Evolutionary conservation across 2,329 filamentous ascomycete species (phyloP).

Genomic region (Colletotrichum lupini): DNA sequence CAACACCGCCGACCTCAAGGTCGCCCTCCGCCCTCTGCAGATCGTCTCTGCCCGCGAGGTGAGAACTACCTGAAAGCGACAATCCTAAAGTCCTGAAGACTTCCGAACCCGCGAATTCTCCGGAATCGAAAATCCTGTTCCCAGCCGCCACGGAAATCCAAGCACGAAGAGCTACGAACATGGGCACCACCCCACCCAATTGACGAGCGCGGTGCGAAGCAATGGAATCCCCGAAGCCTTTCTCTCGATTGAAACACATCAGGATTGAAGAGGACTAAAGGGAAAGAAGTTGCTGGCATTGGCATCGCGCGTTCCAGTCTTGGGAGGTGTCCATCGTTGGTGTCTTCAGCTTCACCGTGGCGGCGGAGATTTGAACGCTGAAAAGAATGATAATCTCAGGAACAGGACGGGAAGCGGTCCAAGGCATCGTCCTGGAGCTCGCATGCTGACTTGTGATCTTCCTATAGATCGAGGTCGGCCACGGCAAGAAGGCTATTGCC

Average conservation of each 20-base stretch:
- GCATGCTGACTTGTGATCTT: conserved; percentile 79
- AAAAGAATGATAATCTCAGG: conserved; percentile 48
- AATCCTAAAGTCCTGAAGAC: neutral
- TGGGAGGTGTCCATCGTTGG: neutral
- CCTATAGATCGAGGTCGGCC: conserved; percentile 97
- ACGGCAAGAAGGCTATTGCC: conserved; percentile 99
- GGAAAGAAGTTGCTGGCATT: neutral
- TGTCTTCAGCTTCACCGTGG: conserved; percentile 22
- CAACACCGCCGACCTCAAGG: conserved; percentile 98
- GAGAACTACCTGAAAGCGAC: conserved; percentile 67
- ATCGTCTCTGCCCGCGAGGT: conserved; percentile 99
- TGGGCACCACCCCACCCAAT: neutral
- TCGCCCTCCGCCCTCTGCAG: conserved; percentile 95
- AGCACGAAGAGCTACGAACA: too few relatives aligned
- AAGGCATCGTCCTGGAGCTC: conserved; percentile 78
- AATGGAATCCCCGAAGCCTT: neutral
- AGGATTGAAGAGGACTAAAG: neutral
- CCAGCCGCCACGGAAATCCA: conserved; percentile 21
- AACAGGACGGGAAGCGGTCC: conserved; percentile 83
- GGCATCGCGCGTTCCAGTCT: neutral
- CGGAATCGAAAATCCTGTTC: conserved; percentile 28
- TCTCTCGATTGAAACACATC: conserved; percentile 29
- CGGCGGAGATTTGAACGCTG: conserved; percentile 39
- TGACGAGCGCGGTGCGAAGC: neutral
- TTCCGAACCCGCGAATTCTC: conserved; percentile 7